Conservation (phyloP, 352 stramenopile species). For the Phytophthora parvispora region DNA sequence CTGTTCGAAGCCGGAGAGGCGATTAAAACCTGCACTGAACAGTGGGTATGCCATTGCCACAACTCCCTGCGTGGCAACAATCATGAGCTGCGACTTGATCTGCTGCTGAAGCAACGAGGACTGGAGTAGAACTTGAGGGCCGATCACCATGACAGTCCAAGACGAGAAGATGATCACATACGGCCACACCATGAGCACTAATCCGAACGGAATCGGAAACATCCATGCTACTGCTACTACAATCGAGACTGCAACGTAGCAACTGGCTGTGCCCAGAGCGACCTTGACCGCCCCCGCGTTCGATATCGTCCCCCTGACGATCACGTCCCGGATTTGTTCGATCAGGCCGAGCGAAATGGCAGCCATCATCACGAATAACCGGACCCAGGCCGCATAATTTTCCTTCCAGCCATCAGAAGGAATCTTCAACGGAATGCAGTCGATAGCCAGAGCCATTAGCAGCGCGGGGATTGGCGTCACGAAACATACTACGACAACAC, state of each 20-base stretch:
- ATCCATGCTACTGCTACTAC: slow-evolving; percentile 8
- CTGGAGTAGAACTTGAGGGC: background rate
- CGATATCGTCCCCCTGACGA: slow-evolving; percentile 5
- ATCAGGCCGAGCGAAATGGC: slow-evolving; percentile 13
- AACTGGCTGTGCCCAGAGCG: slow-evolving; percentile 1
- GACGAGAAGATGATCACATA: slow-evolving; percentile 8
- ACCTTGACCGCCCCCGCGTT: background rate
- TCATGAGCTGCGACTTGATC: slow-evolving; percentile 5
- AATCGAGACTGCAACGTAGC: slow-evolving; percentile 11
- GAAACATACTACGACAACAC: slow-evolving; percentile 1
- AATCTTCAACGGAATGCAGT: slow-evolving; percentile 25
- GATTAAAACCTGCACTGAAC: slow-evolving; percentile 19
- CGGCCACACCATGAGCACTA: slow-evolving; percentile 1
- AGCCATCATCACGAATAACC: slow-evolving; percentile 8
- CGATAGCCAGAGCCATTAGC: slow-evolving; percentile 1
- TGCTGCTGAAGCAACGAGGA: background rate
- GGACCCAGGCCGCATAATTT: slow-evolving; percentile 26
- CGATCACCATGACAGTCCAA: slow-evolving; percentile 2
- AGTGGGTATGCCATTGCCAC: slow-evolving; percentile 17
- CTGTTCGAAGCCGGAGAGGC: background rate
- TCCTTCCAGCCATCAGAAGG: slow-evolving; percentile 17
- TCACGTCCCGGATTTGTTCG: slow-evolving; percentile 6
- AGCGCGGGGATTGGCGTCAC: slow-evolving; percentile 17
- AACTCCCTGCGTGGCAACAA: background rate
- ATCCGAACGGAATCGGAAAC: slow-evolving; percentile 11